Evolutionary conservation across 768 basidiomycete genomes (phyloP), one percentile per base, ranked within the genome.

Genomic region (Termitomyces eurrhizus): DNA sequence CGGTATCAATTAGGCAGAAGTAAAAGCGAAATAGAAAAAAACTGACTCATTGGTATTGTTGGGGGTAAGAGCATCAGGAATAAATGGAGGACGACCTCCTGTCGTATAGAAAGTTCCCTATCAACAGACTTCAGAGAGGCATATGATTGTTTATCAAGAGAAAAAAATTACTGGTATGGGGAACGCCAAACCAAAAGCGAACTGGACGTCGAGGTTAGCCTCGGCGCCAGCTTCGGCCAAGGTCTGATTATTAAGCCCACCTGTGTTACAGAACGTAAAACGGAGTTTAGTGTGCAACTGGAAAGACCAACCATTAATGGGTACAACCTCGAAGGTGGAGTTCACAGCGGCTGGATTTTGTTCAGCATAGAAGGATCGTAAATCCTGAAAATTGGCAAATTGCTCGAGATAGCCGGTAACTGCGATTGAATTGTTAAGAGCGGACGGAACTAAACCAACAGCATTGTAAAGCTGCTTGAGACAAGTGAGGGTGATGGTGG

Each of bases 151-250:
- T 44, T 32, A 21, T 44, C 12, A 14, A 12, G 12, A 44, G 18
- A 42, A 55, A 42, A 5, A n/a, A 7, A 32, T 61, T 59, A 79
- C 78, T 4, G 83, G 80, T 13, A 82, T 85, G 1, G 89, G 89
- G 66, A 79, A 78, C 1, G 84, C 77, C 26, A 89, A 63, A 11
- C 88, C 88, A 57, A 80, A 84, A 0, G 80, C 85, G 67, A 83
- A 87, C 64, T 89, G 85, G 6, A 80, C 77, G 60, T 89, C 87
- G 26, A 89, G 73, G 60, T 85, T 77, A 7, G 87, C 89, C 69
- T 90, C 89, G 3, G 61, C 67, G 4, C 87, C 87, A 16, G 87
- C 83, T n/a, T 73, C 74, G 0, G 67, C 67, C 12, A 73, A 54
- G 33, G 65, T 80, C 66, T 90, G 88, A 61, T 81, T 80, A 64